Conservation (phyloP, 306 rosid genomes). For the Glycine tomentella region DNA sequence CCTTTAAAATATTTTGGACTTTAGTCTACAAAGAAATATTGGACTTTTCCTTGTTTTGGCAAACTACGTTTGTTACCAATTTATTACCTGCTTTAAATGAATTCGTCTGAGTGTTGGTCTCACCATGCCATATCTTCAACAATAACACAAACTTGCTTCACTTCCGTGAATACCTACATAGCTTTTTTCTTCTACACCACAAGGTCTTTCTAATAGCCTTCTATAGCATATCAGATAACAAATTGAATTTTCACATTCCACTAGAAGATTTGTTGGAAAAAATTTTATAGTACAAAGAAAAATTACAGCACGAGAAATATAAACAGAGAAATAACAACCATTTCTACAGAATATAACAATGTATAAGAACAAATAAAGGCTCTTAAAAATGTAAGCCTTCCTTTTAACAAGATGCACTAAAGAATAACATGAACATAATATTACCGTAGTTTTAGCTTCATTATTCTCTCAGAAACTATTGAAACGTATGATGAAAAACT, state of each 20-base stretch:
- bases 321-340: constrained; percentile 14
- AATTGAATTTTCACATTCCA: constrained; percentile 20
- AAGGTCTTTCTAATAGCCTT: constrained; percentile 7
- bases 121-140: constrained; percentile 37
- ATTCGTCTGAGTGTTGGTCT: constrained; percentile 50
- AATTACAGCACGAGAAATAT: neutral
- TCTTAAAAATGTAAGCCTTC: constrained; percentile 19
- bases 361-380: neutral
- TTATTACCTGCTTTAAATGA: constrained; percentile 54
- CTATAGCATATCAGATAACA: neutral
- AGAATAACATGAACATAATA: constrained; percentile 19
- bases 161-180: constrained; percentile 11
- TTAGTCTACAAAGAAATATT: constrained; percentile 49
- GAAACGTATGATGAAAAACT: neutral
- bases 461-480: neutral
- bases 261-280: neutral
- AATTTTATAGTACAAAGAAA: neutral
- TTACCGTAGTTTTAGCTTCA: neutral
- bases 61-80: constrained; percentile 62
- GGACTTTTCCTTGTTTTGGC: constrained; percentile 64
- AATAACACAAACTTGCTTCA: constrained; percentile 27
- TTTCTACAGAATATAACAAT: neutral
- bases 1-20: constrained; percentile 61
- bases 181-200: constrained; percentile 18
- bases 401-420: constrained; percentile 24